phyloP scores from a whole-genome alignment of 352 stramenopile genomes.

The Pythium volutum region DNA sequence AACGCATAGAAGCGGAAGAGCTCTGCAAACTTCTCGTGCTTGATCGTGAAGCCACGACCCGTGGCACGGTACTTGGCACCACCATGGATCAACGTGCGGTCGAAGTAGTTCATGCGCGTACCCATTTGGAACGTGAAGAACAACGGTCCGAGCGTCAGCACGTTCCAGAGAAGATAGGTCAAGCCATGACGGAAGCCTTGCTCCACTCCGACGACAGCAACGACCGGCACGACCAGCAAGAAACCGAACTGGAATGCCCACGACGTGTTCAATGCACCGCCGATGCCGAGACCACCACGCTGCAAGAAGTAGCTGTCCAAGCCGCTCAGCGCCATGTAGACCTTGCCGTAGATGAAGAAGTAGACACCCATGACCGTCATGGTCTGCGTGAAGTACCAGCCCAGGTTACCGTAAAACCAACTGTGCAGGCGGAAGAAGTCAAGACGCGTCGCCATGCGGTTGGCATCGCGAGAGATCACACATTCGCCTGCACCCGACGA shows the following conservation, averaged over 20 bases:
- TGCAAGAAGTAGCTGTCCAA: conserved; percentile 91
- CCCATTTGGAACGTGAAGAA: conserved; percentile 99
- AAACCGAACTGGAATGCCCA: conserved; percentile 96
- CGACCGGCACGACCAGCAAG: conserved; percentile 95
- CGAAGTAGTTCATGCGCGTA: conserved; percentile 98
- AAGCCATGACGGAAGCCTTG: conserved; percentile 93
- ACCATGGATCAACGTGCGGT: conserved; percentile 96
- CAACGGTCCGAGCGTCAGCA: conserved; percentile 96
- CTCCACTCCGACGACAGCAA: conserved; percentile 96
- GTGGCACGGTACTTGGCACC: conserved; percentile 98
- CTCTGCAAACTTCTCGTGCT: conserved; percentile 97
- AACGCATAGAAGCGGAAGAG: conserved; percentile 97
- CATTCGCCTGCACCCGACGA: conserved; percentile 96
- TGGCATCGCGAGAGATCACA: conserved; percentile 95
- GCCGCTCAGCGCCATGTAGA: conserved; percentile 93
- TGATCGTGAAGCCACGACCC: conserved; percentile 98
- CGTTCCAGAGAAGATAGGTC: conserved; percentile 92
- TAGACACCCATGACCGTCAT: conserved; percentile 98
- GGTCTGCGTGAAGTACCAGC: conserved; percentile 98
- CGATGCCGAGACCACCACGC: conserved; percentile 91
- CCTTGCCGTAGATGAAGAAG: conserved; percentile 97
- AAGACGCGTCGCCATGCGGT: conserved; percentile 93
- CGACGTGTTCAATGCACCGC: conserved; percentile 94
- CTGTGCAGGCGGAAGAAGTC: conserved; percentile 97
- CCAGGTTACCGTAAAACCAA: conserved; percentile 98